Evolutionary conservation across 441 rosid genomes (phyloP).

Genomic region (Hypseocharis bilobata): DNA sequence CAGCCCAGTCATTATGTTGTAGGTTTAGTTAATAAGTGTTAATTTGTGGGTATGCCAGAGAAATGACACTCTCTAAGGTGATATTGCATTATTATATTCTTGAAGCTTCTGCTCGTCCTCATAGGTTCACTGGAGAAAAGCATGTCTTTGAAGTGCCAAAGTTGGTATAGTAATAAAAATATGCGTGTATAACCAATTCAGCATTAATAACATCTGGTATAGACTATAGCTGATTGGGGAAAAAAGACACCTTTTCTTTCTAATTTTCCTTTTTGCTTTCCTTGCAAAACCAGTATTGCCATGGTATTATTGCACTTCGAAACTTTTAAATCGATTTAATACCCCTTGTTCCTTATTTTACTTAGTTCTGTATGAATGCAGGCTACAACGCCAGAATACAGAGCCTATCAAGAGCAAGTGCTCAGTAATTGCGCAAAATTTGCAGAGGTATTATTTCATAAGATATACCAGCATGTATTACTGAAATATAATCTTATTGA

Average conservation of each 20-base stretch:
- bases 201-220: not conserved
- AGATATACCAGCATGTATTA: slow-evolving; percentile 5
- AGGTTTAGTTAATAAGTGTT: not conserved
- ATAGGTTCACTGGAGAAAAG: not conserved
- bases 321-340: not conserved
- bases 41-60: not conserved
- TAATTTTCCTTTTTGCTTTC: not conserved
- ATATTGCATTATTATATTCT: not conserved
- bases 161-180: not conserved
- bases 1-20: not conserved
- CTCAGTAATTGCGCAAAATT: slow-evolving; percentile 26
- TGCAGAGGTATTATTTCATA: slow-evolving; percentile 20
- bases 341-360: not conserved
- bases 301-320: slow-evolving; percentile 2
- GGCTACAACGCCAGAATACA: slow-evolving; percentile 31
- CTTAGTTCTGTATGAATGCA: not conserved
- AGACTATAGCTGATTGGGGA: not conserved
- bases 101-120: not conserved
- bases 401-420: slow-evolving; percentile 29
- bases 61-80: not conserved
- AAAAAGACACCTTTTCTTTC: not conserved
- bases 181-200: not conserved
- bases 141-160: not conserved
- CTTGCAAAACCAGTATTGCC: not conserved
- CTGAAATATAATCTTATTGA: not conserved